Base-by-base conservation (phyloP, 495 filamentous ascomycete genomes). In the Daldinia concentrica region DNA sequence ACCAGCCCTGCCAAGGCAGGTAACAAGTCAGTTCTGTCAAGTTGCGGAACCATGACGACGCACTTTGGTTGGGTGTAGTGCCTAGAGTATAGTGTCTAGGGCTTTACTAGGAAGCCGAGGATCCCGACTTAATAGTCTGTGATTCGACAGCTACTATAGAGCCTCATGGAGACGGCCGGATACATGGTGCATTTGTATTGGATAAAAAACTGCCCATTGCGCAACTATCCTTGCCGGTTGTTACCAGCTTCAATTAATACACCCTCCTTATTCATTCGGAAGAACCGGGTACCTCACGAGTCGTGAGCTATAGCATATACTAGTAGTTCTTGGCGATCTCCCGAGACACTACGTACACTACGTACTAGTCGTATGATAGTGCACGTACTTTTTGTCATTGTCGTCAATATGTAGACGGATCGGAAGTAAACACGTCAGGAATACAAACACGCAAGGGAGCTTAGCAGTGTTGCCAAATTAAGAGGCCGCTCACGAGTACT, bases 21-120 rank as follows among this genome's bases (percentile, higher is more conserved):
- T 66, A 71, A 64, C 27, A 64, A 39, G 26, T 43, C 29, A 34
- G 39, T 61, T 39, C n/a, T 68, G 1, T 15, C 51, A 12, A 39
- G 59, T 61, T 64, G 56, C 52, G 48, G 43, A 72, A 65, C 26
- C 37, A 65, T 73, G 65, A 73, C 62, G 66, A 65, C 34, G 58
- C 26, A 43, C 9, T 30, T 11, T 41, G 55, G 64, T 51, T 67
- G 39, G 57, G 34, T 51, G 37, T 45, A 12, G 60, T 60, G 41
- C 59, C 59, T 64, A 32, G 30, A 32, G 30, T 11, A 1, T 32
- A 8, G 55, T n/a, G 63, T 30, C 63, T 51, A 41, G 52, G 59
- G 51, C 59, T 58, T 30, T 26, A 30, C 52, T 30, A 55, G 15
- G 15, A 29, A 30, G 29, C 52, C 22, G 50, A 54, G 26, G 22